Base-by-base conservation (phyloP, 768 basidiomycete species). In the Auricularia auricula-judae region DNA sequence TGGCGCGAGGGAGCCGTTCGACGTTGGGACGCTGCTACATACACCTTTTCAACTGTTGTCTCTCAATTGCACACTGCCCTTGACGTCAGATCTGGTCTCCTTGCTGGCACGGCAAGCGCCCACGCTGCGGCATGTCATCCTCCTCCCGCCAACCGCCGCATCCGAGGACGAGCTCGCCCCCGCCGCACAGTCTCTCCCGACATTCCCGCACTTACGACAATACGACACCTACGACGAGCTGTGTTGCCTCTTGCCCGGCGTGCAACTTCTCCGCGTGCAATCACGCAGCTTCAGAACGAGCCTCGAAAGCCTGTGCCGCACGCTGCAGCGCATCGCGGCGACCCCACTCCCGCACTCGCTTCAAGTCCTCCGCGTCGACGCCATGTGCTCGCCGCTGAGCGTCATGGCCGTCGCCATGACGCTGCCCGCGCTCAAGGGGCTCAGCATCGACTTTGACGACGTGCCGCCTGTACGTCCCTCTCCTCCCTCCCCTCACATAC, bases 301-400 rank as follows among this genome's bases (percentile, higher is more conserved):
- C 47, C 11, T 51, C 47, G 18, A 18, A 18, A 18, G 47, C 47
- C 10, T 51, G 11, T 7, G 8, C 7, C 7, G 39, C 8, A 61
- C 61, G 61, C 33, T n/a, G 63, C 35, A 36, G 64, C 56, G 42
- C 39, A 66, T 64, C 58, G 56, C 62, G 14, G 88, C 88, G 16
- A 29, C 29, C 29, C 2, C 29, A 29, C 29, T 29, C 29, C 29
- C 84, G 87, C 43, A 89, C 87, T 75, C 87, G 11, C 47, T 51
- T 5, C 10, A 51, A 5, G 47, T 51, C 47, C 47, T 51, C 11
- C 47, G 47, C 21, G 18, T 51, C 47, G 21, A 51, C 47, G 47
- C 47, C 5, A 8, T 18, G 18, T 18, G 4, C 14, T 10, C 47
- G 47, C 47, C 7, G 11, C 5, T 18, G 11, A 18, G 4, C 16